These are phyloP conservation scores for Austroboletus festivus DNA, from an alignment of 768 basidiomycete genomes.

Conservation along the genomic window DNA sequence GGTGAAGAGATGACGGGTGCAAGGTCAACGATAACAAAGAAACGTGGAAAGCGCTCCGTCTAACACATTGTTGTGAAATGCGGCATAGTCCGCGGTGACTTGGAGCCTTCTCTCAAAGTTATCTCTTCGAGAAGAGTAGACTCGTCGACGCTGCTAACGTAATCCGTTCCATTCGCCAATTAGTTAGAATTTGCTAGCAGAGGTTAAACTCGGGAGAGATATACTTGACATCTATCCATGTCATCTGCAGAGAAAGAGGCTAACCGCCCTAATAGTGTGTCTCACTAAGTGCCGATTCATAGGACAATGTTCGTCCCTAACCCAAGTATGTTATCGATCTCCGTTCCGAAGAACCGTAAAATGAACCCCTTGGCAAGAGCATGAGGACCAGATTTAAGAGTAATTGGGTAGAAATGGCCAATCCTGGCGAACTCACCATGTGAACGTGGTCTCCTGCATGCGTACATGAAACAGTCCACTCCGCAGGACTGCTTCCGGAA, in stretches of 20 bases:
- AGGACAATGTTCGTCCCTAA: neutral
- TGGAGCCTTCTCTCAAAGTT: slow-evolving; percentile 8
- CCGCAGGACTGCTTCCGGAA: slow-evolving; percentile 3
- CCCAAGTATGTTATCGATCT: slow-evolving; percentile 13
- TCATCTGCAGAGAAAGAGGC: neutral
- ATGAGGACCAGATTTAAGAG: slow-evolving; percentile 2
- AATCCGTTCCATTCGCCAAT: slow-evolving; percentile 7
- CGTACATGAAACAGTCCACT: neutral
- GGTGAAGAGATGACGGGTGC: slow-evolving; percentile 4
- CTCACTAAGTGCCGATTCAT: slow-evolving; percentile 1
- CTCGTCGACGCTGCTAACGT: slow-evolving; percentile 11
- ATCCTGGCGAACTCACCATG: slow-evolving; percentile 10
- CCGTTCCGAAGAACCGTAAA: slow-evolving; percentile 4
- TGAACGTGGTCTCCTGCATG: neutral
- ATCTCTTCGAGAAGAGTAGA: slow-evolving; percentile 17
- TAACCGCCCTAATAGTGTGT: neutral
- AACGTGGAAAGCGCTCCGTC: slow-evolving; percentile 8
- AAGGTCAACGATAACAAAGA: slow-evolving; percentile 11
- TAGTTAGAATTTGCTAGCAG: neutral
- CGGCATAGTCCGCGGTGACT: slow-evolving; percentile 13
- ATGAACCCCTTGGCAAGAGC: slow-evolving; percentile 4
- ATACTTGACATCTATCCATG: neutral
- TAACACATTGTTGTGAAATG: slow-evolving; percentile 4
- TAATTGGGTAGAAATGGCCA: slow-evolving; percentile 9
- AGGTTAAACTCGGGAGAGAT: neutral